Evolutionary conservation across 768 basidiomycete species (phyloP).

Genomic region (Lactarius tabidus): DNA sequence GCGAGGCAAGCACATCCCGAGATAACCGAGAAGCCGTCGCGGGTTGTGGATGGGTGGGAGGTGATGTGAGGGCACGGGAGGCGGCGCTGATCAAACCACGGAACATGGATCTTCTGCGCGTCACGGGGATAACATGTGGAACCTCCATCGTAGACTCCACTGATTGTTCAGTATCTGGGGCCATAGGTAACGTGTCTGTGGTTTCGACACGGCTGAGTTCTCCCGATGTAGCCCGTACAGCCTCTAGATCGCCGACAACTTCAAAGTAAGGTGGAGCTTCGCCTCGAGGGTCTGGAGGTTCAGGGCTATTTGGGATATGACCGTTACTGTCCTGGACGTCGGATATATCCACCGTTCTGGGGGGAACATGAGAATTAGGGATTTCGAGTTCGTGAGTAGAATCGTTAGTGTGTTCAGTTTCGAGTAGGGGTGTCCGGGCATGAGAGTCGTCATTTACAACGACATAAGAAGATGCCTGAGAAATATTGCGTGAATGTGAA

Average conservation of each 20-base stretch:
- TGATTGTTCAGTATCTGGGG: slow-evolving; percentile 7
- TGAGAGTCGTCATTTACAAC: slow-evolving; percentile 17
- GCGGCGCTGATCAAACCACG: slow-evolving; percentile 29
- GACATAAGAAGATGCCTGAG: slow-evolving; percentile 20
- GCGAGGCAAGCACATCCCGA: slow-evolving; percentile 1
- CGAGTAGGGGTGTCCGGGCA: slow-evolving; percentile 23
- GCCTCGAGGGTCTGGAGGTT: slow-evolving; percentile 44
- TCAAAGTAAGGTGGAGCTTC: slow-evolving; percentile 69
- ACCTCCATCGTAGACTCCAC: background rate
- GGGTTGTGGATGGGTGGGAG: background rate
- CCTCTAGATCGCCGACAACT: slow-evolving; percentile 34
- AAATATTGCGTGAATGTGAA: slow-evolving; percentile 22
- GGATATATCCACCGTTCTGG: slow-evolving; percentile 24
- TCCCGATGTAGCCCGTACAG: slow-evolving; percentile 14
- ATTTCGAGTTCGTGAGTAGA: slow-evolving; percentile 13
- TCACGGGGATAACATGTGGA: background rate
- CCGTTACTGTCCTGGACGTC: slow-evolving; percentile 6
- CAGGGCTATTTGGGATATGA: slow-evolving; percentile 26
- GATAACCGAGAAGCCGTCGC: background rate
- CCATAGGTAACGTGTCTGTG: slow-evolving; percentile 20
- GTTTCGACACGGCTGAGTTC: slow-evolving; percentile 20
- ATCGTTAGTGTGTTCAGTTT: slow-evolving; percentile 17
- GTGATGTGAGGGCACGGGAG: slow-evolving; percentile 20
- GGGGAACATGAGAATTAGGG: background rate
- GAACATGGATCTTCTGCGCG: slow-evolving; percentile 44